These are phyloP conservation scores for Cladosporium sp. DNA, from an alignment of 2,329 filamentous ascomycete genomes.

Conservation along the genomic window DNA sequence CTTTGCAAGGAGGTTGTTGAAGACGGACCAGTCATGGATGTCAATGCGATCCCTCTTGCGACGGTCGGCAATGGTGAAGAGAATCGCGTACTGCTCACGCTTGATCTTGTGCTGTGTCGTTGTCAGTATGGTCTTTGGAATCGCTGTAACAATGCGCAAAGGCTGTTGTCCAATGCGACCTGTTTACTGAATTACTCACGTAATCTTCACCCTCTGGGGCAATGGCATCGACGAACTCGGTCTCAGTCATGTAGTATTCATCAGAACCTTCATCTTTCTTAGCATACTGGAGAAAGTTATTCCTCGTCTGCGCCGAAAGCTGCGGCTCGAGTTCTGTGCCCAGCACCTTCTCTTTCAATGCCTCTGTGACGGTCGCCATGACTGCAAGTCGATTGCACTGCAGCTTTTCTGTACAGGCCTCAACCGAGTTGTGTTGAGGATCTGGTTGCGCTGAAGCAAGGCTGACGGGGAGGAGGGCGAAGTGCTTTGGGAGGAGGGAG, in stretches of 20 bases:
- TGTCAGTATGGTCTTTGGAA: neutral
- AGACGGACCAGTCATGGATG: conserved; percentile 83
- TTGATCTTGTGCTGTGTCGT: conserved; percentile 87
- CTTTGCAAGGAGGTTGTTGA: conserved; percentile 89
- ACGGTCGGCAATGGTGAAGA: conserved; percentile 87
- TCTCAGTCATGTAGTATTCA: conserved; percentile 73
- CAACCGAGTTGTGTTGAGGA: neutral
- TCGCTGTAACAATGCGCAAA: neutral
- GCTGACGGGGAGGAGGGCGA: neutral
- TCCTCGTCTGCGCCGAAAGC: conserved; percentile 69
- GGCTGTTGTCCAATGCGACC: neutral
- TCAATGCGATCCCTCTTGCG: conserved; percentile 67
- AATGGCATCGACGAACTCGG: conserved; percentile 89
- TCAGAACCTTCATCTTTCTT: conserved; percentile 69
- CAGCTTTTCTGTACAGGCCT: conserved; percentile 16
- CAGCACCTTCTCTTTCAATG: conserved; percentile 53
- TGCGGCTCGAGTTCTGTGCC: conserved; percentile 57
- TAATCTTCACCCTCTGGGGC: conserved; percentile 85
- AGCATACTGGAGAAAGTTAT: conserved; percentile 73
- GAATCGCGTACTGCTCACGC: conserved; percentile 88
- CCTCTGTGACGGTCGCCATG: conserved; percentile 65
- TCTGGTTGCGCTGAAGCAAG: neutral
- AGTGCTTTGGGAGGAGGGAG: neutral
- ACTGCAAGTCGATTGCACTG: conserved; percentile 28
- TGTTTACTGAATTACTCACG: conserved; percentile 48